A percentile compares a stretch with the other conserved stretches of the same genome.
phyloP scores from a whole-genome alignment of 352 stramenopile genomes.

The Phytophthora foliorum region DNA sequence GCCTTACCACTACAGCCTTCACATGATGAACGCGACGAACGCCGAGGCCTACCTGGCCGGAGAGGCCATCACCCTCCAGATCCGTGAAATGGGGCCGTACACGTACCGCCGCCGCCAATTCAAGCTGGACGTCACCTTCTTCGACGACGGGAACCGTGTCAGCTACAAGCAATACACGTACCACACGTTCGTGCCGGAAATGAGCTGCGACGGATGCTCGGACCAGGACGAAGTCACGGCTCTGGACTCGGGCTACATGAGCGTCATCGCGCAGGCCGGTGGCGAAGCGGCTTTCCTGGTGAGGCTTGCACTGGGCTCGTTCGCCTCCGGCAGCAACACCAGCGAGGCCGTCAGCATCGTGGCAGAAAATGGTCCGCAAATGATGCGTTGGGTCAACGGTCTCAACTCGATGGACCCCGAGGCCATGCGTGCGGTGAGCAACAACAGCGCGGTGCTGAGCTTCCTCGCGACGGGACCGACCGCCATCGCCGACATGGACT shows the following conservation, averaged over 20 bases:
- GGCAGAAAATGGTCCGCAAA: conserved; percentile 53
- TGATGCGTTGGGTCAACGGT: conserved; percentile 77
- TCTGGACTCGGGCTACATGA: conserved; percentile 75
- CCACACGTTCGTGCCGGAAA: conserved; percentile 59
- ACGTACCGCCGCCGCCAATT: conserved; percentile 69
- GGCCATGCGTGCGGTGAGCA: conserved; percentile 51
- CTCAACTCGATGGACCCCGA: conserved; percentile 66
- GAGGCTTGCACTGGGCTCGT: conserved; percentile 60
- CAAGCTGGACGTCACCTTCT: conserved; percentile 63
- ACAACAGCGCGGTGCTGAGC: conserved; percentile 42
- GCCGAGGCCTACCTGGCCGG: conserved; percentile 55
- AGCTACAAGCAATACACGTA: conserved; percentile 79
- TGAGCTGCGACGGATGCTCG: conserved; percentile 62
- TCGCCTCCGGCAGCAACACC: conserved; percentile 43
- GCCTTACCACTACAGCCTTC: conserved; percentile 64
- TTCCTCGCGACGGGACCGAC: conserved; percentile 48
- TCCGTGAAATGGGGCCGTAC: conserved; percentile 74
- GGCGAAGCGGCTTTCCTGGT: conserved; percentile 68
- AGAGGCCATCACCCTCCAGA: conserved; percentile 56
- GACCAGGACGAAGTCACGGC: conserved; percentile 59
- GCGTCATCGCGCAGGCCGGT: conserved; percentile 69
- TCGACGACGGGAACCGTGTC: conserved; percentile 52
- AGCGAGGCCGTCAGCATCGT: conserved; percentile 42
- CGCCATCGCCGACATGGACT: conserved; percentile 47
- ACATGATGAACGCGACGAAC: conserved; percentile 59